A percentile compares a stretch with the other conserved stretches of the same genome.
These are phyloP conservation scores for Cystofilobasidium bisporidii DNA, from an alignment of 768 basidiomycete species.

Conservation along the genomic window DNA sequence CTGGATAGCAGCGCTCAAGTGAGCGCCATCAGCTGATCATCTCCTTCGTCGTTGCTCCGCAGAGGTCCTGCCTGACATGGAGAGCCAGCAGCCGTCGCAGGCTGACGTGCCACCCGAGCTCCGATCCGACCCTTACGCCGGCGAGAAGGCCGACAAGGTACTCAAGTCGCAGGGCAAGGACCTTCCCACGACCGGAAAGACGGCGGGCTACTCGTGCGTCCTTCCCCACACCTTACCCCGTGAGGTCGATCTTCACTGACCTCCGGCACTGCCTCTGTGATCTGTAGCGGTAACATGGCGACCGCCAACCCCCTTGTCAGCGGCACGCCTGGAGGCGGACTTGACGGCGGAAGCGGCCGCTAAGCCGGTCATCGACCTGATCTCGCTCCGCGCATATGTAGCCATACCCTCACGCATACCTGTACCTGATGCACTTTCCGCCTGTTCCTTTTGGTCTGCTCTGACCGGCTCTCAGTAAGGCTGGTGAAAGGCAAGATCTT, in stretches of 20 bases:
- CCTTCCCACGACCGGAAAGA: not conserved
- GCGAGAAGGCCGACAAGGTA: conserved; percentile 14
- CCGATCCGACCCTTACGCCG: conserved; percentile 4
- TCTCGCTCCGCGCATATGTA: not conserved
- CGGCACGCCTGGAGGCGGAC: not conserved
- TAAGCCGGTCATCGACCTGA: not conserved
- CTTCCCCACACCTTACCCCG: too few relatives aligned
- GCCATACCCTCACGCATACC: too few relatives aligned
- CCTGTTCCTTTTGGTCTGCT: too few relatives aligned
- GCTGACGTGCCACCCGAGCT: conserved; percentile 11
- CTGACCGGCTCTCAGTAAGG: too few relatives aligned
- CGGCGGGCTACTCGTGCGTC: conserved; percentile 3
- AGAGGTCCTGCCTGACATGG: not conserved
- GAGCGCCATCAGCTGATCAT: not conserved
- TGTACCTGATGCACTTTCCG: too few relatives aligned
- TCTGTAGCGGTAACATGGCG: not conserved
- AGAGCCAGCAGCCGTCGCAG: not conserved
- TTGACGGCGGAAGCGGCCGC: not conserved
- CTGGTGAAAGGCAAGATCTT: too few relatives aligned
- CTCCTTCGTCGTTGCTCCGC: not conserved
- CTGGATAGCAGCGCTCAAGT: not conserved
- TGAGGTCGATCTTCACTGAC: too few relatives aligned
- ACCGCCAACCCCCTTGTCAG: conserved; percentile 11
- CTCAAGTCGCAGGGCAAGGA: conserved; percentile 11
- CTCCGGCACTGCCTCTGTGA: too few relatives aligned